These are phyloP conservation scores for Tricholomella constricta DNA, from an alignment of 768 basidiomycete species.

Conservation along the genomic window DNA sequence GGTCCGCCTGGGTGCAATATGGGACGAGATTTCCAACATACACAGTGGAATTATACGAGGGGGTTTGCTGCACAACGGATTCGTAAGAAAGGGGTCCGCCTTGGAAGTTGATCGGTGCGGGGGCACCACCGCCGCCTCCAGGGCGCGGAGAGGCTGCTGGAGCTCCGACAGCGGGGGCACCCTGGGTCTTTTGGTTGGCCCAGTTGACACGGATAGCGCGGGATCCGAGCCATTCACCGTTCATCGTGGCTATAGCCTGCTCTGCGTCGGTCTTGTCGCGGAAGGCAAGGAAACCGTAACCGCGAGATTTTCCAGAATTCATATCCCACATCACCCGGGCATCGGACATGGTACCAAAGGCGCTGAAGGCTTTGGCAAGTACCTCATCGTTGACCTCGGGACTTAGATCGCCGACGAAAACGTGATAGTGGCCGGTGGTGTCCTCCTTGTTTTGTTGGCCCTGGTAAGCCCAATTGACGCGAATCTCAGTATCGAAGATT, in stretches of 20 bases:
- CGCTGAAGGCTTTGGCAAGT: conserved; percentile 93
- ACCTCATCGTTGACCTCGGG: conserved; percentile 99
- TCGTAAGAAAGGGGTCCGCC: conserved; percentile 91
- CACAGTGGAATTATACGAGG: conserved; percentile 92
- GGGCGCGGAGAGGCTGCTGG: conserved; percentile 42
- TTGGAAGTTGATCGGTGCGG: conserved; percentile 90
- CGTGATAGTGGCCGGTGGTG: conserved; percentile 95
- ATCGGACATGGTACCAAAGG: conserved; percentile 95
- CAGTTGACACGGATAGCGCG: conserved; percentile 99
- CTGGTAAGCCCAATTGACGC: conserved; percentile 99
- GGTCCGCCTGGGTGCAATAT: conserved; percentile 95
- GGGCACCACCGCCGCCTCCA: conserved; percentile 58
- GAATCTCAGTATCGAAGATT: conserved; percentile 99
- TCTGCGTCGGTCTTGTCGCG: conserved; percentile 99
- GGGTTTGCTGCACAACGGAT: conserved; percentile 90
- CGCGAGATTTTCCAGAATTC: conserved; percentile 98
- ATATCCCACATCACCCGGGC: conserved; percentile 99
- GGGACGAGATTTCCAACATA: conserved; percentile 99
- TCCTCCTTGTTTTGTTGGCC: conserved; percentile 99
- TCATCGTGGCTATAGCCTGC: conserved; percentile 99
- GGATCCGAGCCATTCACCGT: conserved; percentile 98
- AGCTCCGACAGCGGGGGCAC: conserved; percentile 38
- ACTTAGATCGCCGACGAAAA: conserved; percentile 99
- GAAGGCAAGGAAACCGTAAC: conserved; percentile 98
- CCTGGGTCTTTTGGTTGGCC: conserved; percentile 99